Conservation (phyloP, 768 basidiomycete species). For the Termitomyces sp. region DNA sequence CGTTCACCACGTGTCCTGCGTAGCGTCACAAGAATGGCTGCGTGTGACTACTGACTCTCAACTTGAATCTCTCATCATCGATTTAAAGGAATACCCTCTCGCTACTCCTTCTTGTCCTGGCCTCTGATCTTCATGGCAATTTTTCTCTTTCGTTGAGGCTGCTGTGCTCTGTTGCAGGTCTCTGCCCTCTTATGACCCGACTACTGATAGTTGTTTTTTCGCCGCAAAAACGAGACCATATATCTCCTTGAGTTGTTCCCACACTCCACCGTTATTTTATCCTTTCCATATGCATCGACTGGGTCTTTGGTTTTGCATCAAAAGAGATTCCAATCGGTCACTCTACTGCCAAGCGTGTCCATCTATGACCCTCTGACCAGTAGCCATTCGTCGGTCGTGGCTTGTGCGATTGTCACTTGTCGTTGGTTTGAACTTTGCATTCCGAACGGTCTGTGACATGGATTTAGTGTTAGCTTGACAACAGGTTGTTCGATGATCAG, state of each 20-base stretch:
- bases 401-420: background rate
- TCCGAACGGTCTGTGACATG: background rate
- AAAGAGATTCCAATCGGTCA: background rate
- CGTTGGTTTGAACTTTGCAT: background rate
- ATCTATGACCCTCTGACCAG: background rate
- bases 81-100: background rate
- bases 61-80: conserved; percentile 2
- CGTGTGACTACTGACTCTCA: background rate
- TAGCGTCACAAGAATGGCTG: conserved; percentile 1
- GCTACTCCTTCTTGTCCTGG: background rate
- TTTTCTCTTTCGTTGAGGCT: background rate
- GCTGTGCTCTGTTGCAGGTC: background rate
- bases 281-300: background rate
- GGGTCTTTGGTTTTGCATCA: background rate
- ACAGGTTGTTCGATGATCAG: background rate
- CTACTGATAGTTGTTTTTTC: too few relatives aligned
- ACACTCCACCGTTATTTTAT: background rate
- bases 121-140: background rate
- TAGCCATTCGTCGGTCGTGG: background rate
- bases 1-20: conserved; percentile 1
- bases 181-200: background rate
- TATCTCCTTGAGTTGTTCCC: background rate
- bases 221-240: background rate
- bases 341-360: too few relatives aligned
- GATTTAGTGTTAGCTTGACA: background rate